Conservation (phyloP, 805 yeast species). For the Candida argentea region DNA sequence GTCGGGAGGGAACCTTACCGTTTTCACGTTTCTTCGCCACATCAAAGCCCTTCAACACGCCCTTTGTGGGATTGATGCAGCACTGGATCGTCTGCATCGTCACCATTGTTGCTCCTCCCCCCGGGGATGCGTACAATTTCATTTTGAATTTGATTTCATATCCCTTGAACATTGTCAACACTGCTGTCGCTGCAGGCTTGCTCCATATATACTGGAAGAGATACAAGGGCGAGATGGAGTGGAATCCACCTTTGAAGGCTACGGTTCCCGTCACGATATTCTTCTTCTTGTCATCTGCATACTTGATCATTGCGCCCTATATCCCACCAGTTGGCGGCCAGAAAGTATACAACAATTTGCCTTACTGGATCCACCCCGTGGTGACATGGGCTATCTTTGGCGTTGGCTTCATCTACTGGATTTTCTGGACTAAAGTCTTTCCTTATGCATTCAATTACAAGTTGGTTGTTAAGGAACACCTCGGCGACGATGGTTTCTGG, state of each 20-base stretch:
- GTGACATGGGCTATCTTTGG: constrained; percentile 72
- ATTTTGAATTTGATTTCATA: constrained; percentile 71
- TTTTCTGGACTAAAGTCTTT: constrained; percentile 47
- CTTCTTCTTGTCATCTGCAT: constrained; percentile 56
- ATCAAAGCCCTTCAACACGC: constrained; percentile 64
- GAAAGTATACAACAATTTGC: constrained; percentile 57
- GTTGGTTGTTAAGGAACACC: constrained; percentile 40
- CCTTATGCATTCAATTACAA: constrained; percentile 48
- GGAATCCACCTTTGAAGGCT: constrained; percentile 69
- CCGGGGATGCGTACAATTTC: constrained; percentile 82
- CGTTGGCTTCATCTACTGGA: constrained; percentile 57
- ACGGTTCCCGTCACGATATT: constrained; percentile 52
- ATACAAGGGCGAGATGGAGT: constrained; percentile 38
- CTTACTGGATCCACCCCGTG: constrained; percentile 73
- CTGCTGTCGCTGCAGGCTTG: constrained; percentile 53
- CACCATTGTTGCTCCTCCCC: constrained; percentile 65
- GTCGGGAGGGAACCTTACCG: constrained; percentile 75
- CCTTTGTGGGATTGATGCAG: constrained; percentile 61
- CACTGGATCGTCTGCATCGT: constrained; percentile 70
- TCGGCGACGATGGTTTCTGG: constrained; percentile 68
- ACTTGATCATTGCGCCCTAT: constrained; percentile 68
- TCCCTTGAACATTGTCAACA: constrained; percentile 69
- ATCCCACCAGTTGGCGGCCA: constrained; percentile 63
- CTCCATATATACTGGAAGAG: constrained; percentile 46
- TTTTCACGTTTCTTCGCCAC: constrained; percentile 62